phyloP scores from a whole-genome alignment of 2,329 filamentous ascomycete genomes.

The Pyricularia grisea region DNA sequence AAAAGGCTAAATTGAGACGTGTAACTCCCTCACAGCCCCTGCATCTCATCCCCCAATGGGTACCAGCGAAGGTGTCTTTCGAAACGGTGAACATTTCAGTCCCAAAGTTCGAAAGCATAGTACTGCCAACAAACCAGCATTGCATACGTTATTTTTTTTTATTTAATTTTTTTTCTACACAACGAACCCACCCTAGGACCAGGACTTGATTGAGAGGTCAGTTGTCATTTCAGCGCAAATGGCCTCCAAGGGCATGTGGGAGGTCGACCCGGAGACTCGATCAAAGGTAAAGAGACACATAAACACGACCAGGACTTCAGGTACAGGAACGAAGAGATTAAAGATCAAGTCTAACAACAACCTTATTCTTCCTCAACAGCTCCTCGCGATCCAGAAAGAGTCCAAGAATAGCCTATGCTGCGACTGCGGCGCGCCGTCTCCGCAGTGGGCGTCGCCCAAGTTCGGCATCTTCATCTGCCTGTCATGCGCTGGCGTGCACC shows the following conservation, averaged over 20 bases:
- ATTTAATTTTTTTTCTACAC: neutral
- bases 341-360: neutral
- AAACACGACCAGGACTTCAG: neutral
- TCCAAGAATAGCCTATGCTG: constrained; percentile 85
- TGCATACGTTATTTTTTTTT: neutral
- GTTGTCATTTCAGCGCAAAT: constrained; percentile 24
- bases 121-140: neutral
- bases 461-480: constrained; percentile 99
- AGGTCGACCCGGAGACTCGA: constrained; percentile 94
- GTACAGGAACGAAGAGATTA: neutral
- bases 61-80: neutral
- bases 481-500: constrained; percentile 88
- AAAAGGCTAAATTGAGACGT: constrained; percentile 1
- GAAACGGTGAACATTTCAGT: neutral
- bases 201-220: neutral
- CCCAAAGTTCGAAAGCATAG: neutral
- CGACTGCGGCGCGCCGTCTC: constrained; percentile 90
- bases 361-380: constrained; percentile 36
- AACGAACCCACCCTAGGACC: neutral
- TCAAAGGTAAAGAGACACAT: constrained; percentile 58
- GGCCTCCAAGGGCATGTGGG: constrained; percentile 83
- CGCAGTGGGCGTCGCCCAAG: constrained; percentile 97
- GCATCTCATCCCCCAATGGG: neutral
- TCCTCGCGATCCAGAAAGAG: constrained; percentile 83
- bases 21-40: neutral